phyloP scores from a whole-genome alignment of 2,329 filamentous ascomycete species.

The Colletotrichum sublineola region DNA sequence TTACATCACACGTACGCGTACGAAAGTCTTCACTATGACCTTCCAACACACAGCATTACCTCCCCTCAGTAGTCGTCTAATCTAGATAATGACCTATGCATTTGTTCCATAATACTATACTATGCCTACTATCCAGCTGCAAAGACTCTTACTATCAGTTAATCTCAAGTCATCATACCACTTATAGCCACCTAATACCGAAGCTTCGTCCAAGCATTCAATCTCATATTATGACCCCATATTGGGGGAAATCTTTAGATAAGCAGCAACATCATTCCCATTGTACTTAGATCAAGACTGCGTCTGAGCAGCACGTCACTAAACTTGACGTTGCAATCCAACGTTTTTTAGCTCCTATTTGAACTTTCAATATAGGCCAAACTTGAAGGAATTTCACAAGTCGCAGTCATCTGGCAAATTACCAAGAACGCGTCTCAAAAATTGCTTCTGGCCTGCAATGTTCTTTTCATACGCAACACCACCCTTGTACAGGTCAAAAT shows the following conservation, averaged over 20 bases:
- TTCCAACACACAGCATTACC: background rate
- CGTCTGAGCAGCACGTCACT: background rate
- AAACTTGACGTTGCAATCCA: background rate
- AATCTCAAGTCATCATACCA: background rate
- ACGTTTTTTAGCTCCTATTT: background rate
- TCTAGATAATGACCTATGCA: background rate
- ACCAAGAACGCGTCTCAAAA: slow-evolving; percentile 21
- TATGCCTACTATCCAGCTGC: background rate
- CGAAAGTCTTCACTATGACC: too few relatives aligned
- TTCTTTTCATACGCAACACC: slow-evolving; percentile 31
- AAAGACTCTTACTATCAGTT: background rate
- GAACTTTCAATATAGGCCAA: background rate
- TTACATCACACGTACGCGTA: too few relatives aligned
- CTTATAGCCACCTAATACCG: background rate
- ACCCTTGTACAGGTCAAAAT: slow-evolving; percentile 30
- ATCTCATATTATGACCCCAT: background rate
- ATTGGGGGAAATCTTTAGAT: background rate
- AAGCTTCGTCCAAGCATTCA: background rate
- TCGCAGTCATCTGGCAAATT: background rate
- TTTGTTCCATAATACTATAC: background rate
- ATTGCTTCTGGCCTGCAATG: slow-evolving; percentile 18
- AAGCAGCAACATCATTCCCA: background rate
- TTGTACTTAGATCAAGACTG: background rate
- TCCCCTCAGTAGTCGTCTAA: background rate
- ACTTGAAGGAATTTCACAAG: too few relatives aligned